These are phyloP conservation scores for Boletus sp. DNA, from an alignment of 768 basidiomycete species.

Conservation along the genomic window DNA sequence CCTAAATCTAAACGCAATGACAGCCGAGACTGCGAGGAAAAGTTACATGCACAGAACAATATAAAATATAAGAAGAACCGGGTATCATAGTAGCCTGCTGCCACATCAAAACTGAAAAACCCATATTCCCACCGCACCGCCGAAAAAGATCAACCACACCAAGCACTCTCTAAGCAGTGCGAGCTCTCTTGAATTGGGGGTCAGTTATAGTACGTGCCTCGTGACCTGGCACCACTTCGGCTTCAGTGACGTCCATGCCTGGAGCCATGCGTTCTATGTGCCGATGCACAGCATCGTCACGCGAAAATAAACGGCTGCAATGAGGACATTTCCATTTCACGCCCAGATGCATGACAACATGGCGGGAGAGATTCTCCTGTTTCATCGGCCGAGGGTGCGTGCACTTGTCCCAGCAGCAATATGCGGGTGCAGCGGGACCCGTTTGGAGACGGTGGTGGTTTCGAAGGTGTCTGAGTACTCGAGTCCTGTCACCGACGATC, in stretches of 20 bases:
- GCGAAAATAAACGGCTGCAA: constrained; percentile 27
- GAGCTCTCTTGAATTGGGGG: neutral
- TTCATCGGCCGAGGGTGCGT: constrained; percentile 25
- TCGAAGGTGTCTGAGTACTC: constrained; percentile 29
- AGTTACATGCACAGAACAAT: neutral
- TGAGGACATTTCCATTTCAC: constrained; percentile 32
- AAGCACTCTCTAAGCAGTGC: constrained; percentile 6
- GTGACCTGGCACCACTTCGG: constrained; percentile 22
- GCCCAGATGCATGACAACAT: constrained; percentile 29
- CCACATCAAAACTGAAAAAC: constrained; percentile 1
- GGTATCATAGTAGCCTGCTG: constrained; percentile 11
- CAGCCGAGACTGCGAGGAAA: neutral
- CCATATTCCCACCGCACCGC: neutral
- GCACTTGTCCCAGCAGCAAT: constrained; percentile 27
- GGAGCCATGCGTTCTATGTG: constrained; percentile 31
- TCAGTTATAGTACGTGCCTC: constrained; percentile 15
- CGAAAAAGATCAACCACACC: neutral
- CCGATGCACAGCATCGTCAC: constrained; percentile 33
- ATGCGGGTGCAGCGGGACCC: constrained; percentile 8
- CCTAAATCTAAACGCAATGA: neutral
- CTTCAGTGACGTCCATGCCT: constrained; percentile 21
- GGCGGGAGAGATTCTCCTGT: constrained; percentile 33
- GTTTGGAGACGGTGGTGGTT: constrained; percentile 21
- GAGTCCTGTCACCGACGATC: constrained; percentile 26
- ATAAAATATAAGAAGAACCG: neutral